Evolutionary conservation across 257 asterid species (phyloP).

Genomic region (Rhazya stricta): DNA sequence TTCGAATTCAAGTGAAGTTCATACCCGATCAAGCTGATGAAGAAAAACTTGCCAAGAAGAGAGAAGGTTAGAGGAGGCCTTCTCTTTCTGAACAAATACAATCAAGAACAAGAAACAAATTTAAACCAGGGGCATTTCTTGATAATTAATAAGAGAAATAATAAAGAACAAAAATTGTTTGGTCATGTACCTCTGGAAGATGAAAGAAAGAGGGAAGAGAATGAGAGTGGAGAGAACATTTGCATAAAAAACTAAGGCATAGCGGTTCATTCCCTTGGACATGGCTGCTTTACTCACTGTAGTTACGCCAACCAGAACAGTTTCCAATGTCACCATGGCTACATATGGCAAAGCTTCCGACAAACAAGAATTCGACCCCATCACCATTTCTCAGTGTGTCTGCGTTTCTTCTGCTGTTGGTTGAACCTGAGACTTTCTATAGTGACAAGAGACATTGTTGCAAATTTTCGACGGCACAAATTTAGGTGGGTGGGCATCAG

Average conservation of each 20-base stretch:
- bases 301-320: not conserved
- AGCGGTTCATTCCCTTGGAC: slow-evolving; percentile 27
- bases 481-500: too few relatives aligned
- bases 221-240: slow-evolving; percentile 25
- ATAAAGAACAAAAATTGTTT: too few relatives aligned
- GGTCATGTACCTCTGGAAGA: not conserved
- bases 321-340: not conserved
- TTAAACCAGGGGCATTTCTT: not conserved
- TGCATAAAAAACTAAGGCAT: slow-evolving; percentile 32
- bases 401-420: too few relatives aligned
- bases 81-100: slow-evolving; percentile 22
- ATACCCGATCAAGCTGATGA: slow-evolving; percentile 35
- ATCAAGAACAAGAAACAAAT: not conserved
- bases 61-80: slow-evolving; percentile 25
- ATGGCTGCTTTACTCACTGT: slow-evolving; percentile 33
- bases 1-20: not conserved
- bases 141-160: not conserved
- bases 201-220: slow-evolving; percentile 10
- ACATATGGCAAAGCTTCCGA: not conserved
- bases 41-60: slow-evolving; percentile 22
- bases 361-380: not conserved
- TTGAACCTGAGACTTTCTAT: too few relatives aligned
- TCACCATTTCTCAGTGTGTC: not conserved
- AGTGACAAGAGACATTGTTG: too few relatives aligned
- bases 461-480: too few relatives aligned